Evolutionary conservation across 176 grass and related monocot genomes (phyloP).

Genomic region (Ensete glaucum): DNA sequence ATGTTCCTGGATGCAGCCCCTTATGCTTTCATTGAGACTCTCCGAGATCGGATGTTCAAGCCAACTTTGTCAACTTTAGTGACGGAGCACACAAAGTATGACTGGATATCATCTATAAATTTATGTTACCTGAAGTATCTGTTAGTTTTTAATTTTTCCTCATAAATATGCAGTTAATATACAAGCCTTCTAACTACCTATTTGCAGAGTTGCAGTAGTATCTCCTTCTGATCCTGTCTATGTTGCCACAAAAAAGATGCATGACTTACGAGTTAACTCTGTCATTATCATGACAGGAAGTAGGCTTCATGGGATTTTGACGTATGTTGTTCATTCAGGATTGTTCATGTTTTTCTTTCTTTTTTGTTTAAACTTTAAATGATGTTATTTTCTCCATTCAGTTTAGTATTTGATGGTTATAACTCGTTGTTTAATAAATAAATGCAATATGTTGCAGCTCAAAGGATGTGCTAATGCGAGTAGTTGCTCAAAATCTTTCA

Average conservation of each 20-base stretch:
- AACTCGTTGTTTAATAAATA: background rate
- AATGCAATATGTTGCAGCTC: slow-evolving; percentile 46
- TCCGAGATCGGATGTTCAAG: slow-evolving; percentile 95
- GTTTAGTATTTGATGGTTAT: background rate
- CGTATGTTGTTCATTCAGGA: slow-evolving; percentile 34
- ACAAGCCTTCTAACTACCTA: slow-evolving; percentile 1
- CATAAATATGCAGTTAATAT: background rate
- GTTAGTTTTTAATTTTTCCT: slow-evolving; percentile 1
- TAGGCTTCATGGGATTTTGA: slow-evolving; percentile 81
- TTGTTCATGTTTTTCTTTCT: background rate
- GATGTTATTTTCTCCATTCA: background rate
- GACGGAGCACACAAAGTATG: slow-evolving; percentile 64
- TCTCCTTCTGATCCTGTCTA: slow-evolving; percentile 77
- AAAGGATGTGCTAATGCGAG: slow-evolving; percentile 95
- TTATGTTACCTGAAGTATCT: slow-evolving; percentile 23
- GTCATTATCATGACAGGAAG: slow-evolving; percentile 69
- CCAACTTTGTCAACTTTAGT: slow-evolving; percentile 75
- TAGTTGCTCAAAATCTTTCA: slow-evolving; percentile 86
- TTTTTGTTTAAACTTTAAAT: background rate
- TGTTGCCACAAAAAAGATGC: slow-evolving; percentile 85
- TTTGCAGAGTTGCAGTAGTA: slow-evolving; percentile 72
- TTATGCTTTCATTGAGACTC: slow-evolving; percentile 82
- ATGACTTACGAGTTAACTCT: slow-evolving; percentile 75
- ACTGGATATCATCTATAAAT: slow-evolving; percentile 1
- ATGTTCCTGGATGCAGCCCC: slow-evolving; percentile 49